phyloP scores from a whole-genome alignment of 2,329 filamentous ascomycete genomes.

The Colletotrichum shisoi region DNA sequence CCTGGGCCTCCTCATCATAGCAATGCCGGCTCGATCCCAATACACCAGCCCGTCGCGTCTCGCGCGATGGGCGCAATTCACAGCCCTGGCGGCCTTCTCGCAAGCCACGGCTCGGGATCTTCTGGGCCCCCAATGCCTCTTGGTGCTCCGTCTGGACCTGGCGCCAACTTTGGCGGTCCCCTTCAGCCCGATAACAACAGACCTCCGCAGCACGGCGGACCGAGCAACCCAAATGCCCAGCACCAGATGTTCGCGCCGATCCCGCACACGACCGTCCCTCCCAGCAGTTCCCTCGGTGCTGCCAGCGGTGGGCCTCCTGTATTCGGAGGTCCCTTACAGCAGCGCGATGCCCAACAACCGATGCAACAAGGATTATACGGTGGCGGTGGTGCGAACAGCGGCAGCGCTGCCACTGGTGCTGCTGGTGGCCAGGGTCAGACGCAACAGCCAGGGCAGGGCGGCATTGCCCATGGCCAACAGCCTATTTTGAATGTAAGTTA shows the following conservation, averaged over 20 bases:
- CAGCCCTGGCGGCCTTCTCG: conserved; percentile 86
- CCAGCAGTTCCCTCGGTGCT: conserved; percentile 63
- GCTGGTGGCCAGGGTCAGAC: conserved; percentile 72
- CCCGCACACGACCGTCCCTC: conserved; percentile 59
- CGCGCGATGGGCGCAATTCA: conserved; percentile 83
- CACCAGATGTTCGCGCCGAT: conserved; percentile 67
- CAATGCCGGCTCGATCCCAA: conserved; percentile 84
- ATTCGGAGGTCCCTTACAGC: conserved; percentile 74
- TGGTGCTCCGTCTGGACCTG: conserved; percentile 60
- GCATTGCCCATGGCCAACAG: conserved; percentile 54
- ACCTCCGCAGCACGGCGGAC: conserved; percentile 60
- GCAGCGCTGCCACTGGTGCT: conserved; percentile 51
- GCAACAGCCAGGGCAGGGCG: conserved; percentile 54
- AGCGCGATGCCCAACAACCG: conserved; percentile 62
- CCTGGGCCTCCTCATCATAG: conserved; percentile 79
- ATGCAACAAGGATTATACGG: conserved; percentile 64
- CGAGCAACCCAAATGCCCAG: conserved; percentile 56
- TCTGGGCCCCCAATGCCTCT: conserved; percentile 62
- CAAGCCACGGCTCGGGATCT: conserved; percentile 72
- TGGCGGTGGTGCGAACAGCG: conserved; percentile 35
- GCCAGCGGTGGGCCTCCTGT: conserved; percentile 68
- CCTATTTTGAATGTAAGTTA: conserved; percentile 77
- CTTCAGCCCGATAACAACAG: conserved; percentile 62
- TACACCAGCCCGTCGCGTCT: conserved; percentile 93
- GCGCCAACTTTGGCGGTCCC: conserved; percentile 63